A percentile compares a stretch with the other conserved stretches of the same genome.
Conservation (phyloP, 148 eudicot genomes). For the Chenopodium berlandieri region DNA sequence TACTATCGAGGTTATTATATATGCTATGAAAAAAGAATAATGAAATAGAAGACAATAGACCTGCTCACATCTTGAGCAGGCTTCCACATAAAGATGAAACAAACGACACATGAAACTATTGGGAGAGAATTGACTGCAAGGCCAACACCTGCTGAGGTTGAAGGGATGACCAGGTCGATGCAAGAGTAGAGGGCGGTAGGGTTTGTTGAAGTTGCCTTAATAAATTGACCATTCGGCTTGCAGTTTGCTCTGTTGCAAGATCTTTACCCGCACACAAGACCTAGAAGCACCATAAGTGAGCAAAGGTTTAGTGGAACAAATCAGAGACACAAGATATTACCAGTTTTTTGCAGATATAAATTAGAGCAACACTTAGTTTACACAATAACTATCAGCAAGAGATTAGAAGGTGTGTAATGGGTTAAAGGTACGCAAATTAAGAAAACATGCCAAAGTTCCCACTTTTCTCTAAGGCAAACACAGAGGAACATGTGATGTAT, state of each 20-base stretch:
- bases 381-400: neutral
- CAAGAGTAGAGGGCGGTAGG: conserved; percentile 39
- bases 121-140: conserved; percentile 42
- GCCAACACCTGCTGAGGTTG: conserved; percentile 43
- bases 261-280: conserved; percentile 43
- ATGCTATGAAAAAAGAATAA: conserved; percentile 23
- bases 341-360: neutral
- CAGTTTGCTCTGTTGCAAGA: conserved; percentile 43
- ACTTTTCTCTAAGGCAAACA: neutral
- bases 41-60: conserved; percentile 7
- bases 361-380: neutral
- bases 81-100: neutral
- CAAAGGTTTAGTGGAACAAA: neutral
- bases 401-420: too few species aligned
- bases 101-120: conserved; percentile 2
- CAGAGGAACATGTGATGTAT: neutral
- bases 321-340: too few species aligned
- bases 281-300: conserved; percentile 13
- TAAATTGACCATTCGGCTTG: conserved; percentile 39
- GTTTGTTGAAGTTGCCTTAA: conserved; percentile 48
- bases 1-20: conserved; percentile 1
- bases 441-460: neutral
- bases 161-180: conserved; percentile 44
- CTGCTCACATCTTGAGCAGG: neutral
- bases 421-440: too few species aligned